Evolutionary conservation across 768 basidiomycete species (phyloP), one percentile per base, ranked within the genome.

Genomic region (Imleria badia): DNA sequence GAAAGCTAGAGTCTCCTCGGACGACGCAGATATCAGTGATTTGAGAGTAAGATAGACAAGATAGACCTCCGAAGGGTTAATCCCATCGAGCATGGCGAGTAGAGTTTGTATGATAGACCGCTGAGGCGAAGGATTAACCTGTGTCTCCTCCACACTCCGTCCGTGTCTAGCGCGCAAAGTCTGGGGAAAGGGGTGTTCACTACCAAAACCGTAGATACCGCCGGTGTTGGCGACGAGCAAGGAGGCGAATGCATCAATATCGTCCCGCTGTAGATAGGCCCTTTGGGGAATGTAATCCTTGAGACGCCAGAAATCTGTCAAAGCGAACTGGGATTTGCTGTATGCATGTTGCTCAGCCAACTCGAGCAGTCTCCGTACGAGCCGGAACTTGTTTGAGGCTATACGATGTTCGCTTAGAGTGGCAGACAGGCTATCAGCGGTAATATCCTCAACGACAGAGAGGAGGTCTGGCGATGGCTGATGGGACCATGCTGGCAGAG

Each of bases 231-330:
- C 67, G 34, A 81, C 73, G 12, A 94, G 73, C 13, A 94, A 73
- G 10, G 79, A 76, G 15, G 85, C 80, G 61, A 94, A 94, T 1
- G 88, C 88, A 47, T 85, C 75, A 17, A 87, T 75, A 63, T 93
- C 90, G 33, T 83, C 83, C 35, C 79, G 78, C 45, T 82, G 81
- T n/a, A 92, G 72, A 29, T 78, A 72, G 1, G 75, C 70, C 6
- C 62, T 58, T 2, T 76, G 50, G 6, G 90, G 90, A 40, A 94
- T 86, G 63, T 81, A 86, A 22, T 84, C 83, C 65, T 92, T 93
- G 65, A 96, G 72, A 36, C 84, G 80, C 94, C 94, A 97, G 67
- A 95, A 94, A 59, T 87, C 84, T 10, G 74, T 74, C 48, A 73
- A 72, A 1, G 81, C 73, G 51, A 89, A 90, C 29, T 75, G 74